Conservation (phyloP, 768 basidiomycete species). For the Psilocybe azurescens region DNA sequence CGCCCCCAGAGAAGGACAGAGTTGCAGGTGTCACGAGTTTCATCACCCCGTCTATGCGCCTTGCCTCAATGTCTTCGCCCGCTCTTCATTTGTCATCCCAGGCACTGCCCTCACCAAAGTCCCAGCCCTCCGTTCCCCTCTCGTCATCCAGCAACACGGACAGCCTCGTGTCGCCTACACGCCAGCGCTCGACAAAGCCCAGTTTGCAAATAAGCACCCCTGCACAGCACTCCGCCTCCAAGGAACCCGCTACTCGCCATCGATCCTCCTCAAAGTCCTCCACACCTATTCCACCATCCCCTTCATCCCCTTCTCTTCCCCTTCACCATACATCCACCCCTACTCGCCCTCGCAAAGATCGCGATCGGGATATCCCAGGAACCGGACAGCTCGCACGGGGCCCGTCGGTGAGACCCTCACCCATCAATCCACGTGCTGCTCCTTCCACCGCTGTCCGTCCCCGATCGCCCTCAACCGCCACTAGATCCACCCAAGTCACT, state of each 20-base stretch:
- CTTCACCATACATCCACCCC: background rate
- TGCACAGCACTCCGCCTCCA: constrained; percentile 25
- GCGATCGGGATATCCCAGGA: constrained; percentile 13
- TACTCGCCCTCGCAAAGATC: constrained; percentile 7
- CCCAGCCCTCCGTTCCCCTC: constrained; percentile 49
- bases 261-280: constrained; percentile 36
- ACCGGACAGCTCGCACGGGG: constrained; percentile 12
- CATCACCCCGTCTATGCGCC: constrained; percentile 67
- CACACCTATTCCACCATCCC: constrained; percentile 28
- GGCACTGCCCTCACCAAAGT: constrained; percentile 57
- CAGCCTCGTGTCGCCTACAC: constrained; percentile 50
- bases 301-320: constrained; percentile 1
- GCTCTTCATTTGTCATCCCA: constrained; percentile 68
- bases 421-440: constrained; percentile 12
- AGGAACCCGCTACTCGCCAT: constrained; percentile 26
- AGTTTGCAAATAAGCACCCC: constrained; percentile 35
- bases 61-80: constrained; percentile 79
- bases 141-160: constrained; percentile 53
- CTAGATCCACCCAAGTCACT: constrained; percentile 8
- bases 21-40: constrained; percentile 63
- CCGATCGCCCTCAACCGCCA: constrained; percentile 7
- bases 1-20: constrained; percentile 40
- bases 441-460: constrained; percentile 8
- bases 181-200: constrained; percentile 47
- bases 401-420: constrained; percentile 4